Evolutionary conservation across 306 rosid genomes (phyloP).

Genomic region (Glycine tomentella): DNA sequence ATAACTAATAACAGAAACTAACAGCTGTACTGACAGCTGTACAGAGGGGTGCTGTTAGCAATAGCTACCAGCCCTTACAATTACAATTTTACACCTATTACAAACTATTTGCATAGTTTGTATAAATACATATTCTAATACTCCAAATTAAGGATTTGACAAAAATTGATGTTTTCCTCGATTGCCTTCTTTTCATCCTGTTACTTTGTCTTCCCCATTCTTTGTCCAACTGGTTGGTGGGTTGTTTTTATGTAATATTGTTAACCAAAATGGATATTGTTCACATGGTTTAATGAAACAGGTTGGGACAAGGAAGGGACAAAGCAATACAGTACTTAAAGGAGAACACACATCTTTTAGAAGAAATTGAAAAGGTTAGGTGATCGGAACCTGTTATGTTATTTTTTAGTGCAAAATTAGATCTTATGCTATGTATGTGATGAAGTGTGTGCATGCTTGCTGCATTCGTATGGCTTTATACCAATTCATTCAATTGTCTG

Average conservation of each 20-base stretch:
- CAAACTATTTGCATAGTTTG: too few species aligned
- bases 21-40: too few species aligned
- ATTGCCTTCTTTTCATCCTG: background rate
- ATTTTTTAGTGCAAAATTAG: slow-evolving; percentile 20
- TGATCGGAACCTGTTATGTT: slow-evolving; percentile 23
- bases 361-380: slow-evolving; percentile 92
- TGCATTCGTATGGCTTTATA: slow-evolving; percentile 9
- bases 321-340: slow-evolving; percentile 83
- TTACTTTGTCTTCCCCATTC: background rate
- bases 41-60: too few species aligned
- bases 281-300: slow-evolving; percentile 49
- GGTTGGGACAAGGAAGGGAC: slow-evolving; percentile 99
- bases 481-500: background rate
- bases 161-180: slow-evolving; percentile 13
- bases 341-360: slow-evolving; percentile 75
- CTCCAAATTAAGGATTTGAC: background rate
- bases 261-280: background rate
- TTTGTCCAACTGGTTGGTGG: background rate
- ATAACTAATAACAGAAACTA: too few species aligned
- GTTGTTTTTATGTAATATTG: slow-evolving; percentile 19
- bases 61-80: too few species aligned
- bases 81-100: too few species aligned
- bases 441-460: background rate
- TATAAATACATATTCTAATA: too few species aligned
- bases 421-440: background rate